Evolutionary conservation across 331 rosid genomes (phyloP).

Genomic region (Prunus yedoensis): DNA sequence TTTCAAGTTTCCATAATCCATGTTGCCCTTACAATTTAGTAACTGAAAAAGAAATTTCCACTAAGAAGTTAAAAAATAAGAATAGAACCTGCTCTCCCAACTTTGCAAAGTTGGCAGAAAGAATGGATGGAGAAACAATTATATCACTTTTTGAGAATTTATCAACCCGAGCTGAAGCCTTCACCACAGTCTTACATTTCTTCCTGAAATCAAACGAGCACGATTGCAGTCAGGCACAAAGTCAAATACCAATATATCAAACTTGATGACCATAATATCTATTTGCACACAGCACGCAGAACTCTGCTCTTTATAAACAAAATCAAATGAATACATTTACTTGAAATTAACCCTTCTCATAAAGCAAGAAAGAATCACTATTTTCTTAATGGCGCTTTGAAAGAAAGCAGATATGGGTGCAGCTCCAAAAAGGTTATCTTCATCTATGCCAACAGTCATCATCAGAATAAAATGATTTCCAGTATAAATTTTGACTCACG

Average conservation of each 20-base stretch:
- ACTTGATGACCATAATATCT: not conserved
- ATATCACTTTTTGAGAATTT: constrained; percentile 79
- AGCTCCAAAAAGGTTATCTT: too few relatives aligned
- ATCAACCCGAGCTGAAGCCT: constrained; percentile 90
- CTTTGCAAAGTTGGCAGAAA: constrained; percentile 87
- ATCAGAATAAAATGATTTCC: not conserved
- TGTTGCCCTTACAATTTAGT: not conserved
- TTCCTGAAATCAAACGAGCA: constrained; percentile 53
- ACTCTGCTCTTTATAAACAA: not conserved
- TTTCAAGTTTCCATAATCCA: not conserved
- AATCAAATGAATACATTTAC: not conserved
- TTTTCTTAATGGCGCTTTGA: not conserved
- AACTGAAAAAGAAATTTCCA: not conserved
- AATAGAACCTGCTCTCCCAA: constrained; percentile 90
- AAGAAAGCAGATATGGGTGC: not conserved
- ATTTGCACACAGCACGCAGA: not conserved
- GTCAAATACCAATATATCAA: not conserved
- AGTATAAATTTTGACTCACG: not conserved
- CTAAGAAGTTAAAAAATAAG: constrained; percentile 19
- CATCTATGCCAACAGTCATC: not conserved
- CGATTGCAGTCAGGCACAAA: not conserved
- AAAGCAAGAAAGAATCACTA: not conserved
- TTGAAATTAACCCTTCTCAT: not conserved
- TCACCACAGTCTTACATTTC: constrained; percentile 58
- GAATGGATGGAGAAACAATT: constrained; percentile 94